Percentiles rank a stretch among this genome's conserved stretches.
Conservation (phyloP, 306 rosid species). For the Mimosa bimucronata region DNA sequence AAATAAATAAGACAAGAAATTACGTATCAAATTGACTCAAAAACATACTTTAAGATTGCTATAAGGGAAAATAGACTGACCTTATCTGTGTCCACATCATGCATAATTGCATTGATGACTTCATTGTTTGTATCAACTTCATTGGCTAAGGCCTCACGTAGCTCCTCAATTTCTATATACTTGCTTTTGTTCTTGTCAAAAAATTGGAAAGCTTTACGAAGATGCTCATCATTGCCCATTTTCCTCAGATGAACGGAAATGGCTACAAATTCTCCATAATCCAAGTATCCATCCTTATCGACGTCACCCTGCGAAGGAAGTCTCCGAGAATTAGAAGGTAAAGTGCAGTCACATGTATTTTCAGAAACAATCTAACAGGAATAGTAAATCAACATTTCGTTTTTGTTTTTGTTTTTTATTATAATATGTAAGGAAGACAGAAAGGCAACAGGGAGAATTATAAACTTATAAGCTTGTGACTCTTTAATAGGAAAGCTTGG, state of each 20-base stretch:
- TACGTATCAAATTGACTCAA: constrained; percentile 8
- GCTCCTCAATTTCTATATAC: constrained; percentile 86
- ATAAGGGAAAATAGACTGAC: constrained; percentile 44
- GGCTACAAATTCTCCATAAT: constrained; percentile 89
- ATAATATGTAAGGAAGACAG: not conserved
- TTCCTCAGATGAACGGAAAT: constrained; percentile 81
- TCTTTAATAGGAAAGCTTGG: not conserved
- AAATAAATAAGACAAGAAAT: not conserved
- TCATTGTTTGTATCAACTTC: constrained; percentile 67
- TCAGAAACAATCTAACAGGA: not conserved
- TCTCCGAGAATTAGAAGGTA: constrained; percentile 35
- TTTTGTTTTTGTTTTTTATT: not conserved
- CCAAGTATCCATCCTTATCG: constrained; percentile 83
- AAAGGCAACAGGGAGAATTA: constrained; percentile 12
- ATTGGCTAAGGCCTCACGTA: constrained; percentile 58
- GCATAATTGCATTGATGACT: constrained; percentile 74
- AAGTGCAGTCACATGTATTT: not conserved
- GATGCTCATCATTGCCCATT: constrained; percentile 84
- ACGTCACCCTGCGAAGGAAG: constrained; percentile 79
- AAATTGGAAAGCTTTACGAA: constrained; percentile 84
- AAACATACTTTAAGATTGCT: not conserved
- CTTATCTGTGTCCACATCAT: constrained; percentile 96
- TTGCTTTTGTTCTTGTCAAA: constrained; percentile 73
- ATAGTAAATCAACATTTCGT: constrained; percentile 2
- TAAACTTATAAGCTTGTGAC: not conserved